Evolutionary conservation across 2,329 filamentous ascomycete genomes (phyloP), one percentile per base, ranked within the genome.

Genomic region (Paecilomyces fulvus): DNA sequence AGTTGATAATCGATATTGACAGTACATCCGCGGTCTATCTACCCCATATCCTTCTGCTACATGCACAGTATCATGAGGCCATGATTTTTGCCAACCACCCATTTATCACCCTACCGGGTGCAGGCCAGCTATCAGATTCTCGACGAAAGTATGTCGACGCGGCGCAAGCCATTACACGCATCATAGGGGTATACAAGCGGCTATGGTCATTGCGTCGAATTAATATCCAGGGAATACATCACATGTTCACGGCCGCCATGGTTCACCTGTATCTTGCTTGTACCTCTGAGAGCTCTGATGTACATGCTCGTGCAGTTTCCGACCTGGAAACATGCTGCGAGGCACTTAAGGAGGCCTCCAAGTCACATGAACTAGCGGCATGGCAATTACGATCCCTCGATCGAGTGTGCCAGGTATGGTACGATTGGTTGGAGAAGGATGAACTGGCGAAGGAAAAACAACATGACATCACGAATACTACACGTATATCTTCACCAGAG

Each of bases 1-100:
- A 59, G 23, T 51, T 61, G 3, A 53, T 30, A 2, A 28, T 56
- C 30, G 37, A 58, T 11, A 52, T 51, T 10, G 53, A 53, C 4
- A 46, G 53, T 23, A 52, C 54, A 2, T 51, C 43, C 3, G 17
- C 56, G 8, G 55, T 60, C 20, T 56, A 62, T 28, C 30, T 65
- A 0, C 63, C 61, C 8, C 59, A 61, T 50, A 57, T 60, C 3
- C 52, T 64, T 28, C 58, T 64, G 11, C 51, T 61, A 12, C 59
- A 61, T 23, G 53, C 56, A 3, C 59, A 61, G 51, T 61, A 58
- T 43, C 56, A 61, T 21, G 59, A 59, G 49, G 55, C 55, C 9
- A 58, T 61, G 51, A 60, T 61, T 7, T 61, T 61, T 52, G 58
- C 59, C n/a, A 61, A 61, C 20, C 59, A 61, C 28, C 59, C 59